Evolutionary conservation across 2,329 filamentous ascomycete genomes (phyloP).

Genomic region (Onygenales sp.): DNA sequence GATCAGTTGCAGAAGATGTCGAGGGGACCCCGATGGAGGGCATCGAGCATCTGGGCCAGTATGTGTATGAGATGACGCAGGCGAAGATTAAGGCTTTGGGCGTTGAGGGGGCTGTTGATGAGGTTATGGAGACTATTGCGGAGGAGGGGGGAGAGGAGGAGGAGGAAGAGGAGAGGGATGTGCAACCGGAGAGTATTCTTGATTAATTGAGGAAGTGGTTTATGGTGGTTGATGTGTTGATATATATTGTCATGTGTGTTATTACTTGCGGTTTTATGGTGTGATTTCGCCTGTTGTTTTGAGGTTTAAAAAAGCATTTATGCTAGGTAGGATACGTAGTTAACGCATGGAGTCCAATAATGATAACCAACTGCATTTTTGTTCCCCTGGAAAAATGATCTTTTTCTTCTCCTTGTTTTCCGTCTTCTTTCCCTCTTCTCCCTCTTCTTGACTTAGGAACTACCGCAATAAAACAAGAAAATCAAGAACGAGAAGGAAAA

Average conservation of each 20-base stretch:
- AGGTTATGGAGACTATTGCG: slow-evolving; percentile 21
- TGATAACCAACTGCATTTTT: no score
- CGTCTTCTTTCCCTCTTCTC: neutral
- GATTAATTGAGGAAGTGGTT: neutral
- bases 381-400: no score
- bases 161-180: slow-evolving; percentile 1
- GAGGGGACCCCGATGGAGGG: slow-evolving; percentile 68
- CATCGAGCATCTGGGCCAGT: slow-evolving; percentile 89
- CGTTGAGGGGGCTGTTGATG: slow-evolving; percentile 26
- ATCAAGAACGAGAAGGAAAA: no score
- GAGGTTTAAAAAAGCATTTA: no score
- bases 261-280: no score
- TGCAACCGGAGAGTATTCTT: slow-evolving; percentile 1
- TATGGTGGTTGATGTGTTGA: no score
- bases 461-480: no score
- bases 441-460: no score
- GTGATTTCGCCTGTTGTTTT: no score
- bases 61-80: slow-evolving; percentile 92
- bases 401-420: neutral
- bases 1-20: slow-evolving; percentile 35
- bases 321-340: no score
- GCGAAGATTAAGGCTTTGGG: slow-evolving; percentile 52
- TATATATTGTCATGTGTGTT: no score
- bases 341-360: no score
- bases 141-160: slow-evolving; percentile 25